Evolutionary conservation across 1,284 basidiomycete genomes (phyloP).

Genomic region (Cerrena zonata): DNA sequence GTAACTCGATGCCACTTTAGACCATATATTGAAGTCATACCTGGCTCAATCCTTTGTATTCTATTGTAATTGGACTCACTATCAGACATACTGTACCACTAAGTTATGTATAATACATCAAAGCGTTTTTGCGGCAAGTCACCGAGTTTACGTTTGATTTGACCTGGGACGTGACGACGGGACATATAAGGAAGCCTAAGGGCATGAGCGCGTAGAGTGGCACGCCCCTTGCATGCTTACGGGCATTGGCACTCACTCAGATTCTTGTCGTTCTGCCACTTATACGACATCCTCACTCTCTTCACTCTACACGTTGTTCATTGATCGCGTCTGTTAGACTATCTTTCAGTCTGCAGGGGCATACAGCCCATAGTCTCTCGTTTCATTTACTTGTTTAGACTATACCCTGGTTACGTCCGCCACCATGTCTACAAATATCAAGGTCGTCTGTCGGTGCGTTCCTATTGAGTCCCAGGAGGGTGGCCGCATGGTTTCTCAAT

Average conservation of each 20-base stretch:
- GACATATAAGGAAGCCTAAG: neutral
- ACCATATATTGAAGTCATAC: constrained; percentile 7
- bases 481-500: no score
- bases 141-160: neutral
- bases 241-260: neutral
- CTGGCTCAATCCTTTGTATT: constrained; percentile 1
- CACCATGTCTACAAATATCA: constrained; percentile 76
- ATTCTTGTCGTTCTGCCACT: neutral
- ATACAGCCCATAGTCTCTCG: constrained; percentile 6
- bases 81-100: neutral
- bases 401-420: constrained; percentile 6
- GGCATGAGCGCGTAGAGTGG: neutral
- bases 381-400: constrained; percentile 6
- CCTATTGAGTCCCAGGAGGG: no score
- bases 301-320: neutral
- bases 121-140: neutral
- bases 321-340: neutral
- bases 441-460: constrained; percentile 90
- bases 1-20: constrained; percentile 13
- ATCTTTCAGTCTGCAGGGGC: constrained; percentile 1
- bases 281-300: neutral
- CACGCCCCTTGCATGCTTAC: neutral
- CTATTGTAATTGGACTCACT: neutral
- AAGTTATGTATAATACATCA: neutral
- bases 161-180: neutral